A percentile compares a stretch with the other conserved stretches of the same genome.
phyloP scores from a whole-genome alignment of 1,284 basidiomycete species.

The Rhodotorula sp. region DNA sequence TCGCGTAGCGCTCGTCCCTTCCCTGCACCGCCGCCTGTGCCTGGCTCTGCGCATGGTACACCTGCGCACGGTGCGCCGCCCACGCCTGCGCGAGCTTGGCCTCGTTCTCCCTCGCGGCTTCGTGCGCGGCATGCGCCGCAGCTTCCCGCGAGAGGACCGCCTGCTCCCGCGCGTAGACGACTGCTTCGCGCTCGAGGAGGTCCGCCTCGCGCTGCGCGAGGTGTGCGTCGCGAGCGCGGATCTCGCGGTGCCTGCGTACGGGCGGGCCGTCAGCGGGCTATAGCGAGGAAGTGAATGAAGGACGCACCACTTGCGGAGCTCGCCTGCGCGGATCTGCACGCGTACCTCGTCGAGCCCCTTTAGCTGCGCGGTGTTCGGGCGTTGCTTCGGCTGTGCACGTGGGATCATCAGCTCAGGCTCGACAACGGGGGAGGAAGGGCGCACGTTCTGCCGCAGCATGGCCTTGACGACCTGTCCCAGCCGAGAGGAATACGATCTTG shows the following conservation, averaged over 20 bases:
- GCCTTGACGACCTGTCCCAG: slow-evolving; percentile 73
- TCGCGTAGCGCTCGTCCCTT: neutral
- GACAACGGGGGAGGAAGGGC: slow-evolving; percentile 44
- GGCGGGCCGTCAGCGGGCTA: neutral
- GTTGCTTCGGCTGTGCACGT: slow-evolving; percentile 43
- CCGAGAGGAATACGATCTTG: slow-evolving; percentile 73
- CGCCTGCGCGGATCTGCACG: slow-evolving; percentile 57
- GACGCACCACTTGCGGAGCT: slow-evolving; percentile 73
- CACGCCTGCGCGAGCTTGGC: slow-evolving; percentile 24
- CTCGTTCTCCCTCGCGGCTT: slow-evolving; percentile 27
- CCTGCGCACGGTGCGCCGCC: slow-evolving; percentile 18
- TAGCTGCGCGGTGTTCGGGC: slow-evolving; percentile 47
- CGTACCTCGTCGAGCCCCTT: slow-evolving; percentile 47
- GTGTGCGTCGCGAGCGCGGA: slow-evolving; percentile 34
- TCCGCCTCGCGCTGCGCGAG: slow-evolving; percentile 33
- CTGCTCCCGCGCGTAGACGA: slow-evolving; percentile 37
- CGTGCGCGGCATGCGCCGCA: slow-evolving; percentile 15
- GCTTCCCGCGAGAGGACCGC: slow-evolving; percentile 29
- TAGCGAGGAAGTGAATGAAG: rapidly evolving
- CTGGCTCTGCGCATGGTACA: slow-evolving; percentile 17
- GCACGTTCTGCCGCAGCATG: slow-evolving; percentile 81
- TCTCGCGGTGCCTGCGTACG: slow-evolving; percentile 30
- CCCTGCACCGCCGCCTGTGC: slow-evolving; percentile 17
- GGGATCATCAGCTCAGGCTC: neutral
- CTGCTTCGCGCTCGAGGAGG: slow-evolving; percentile 37